A percentile compares a stretch with the other conserved stretches of the same genome.
phyloP scores from a whole-genome alignment of 441 rosid genomes.

The Syzygium syzygioides region DNA sequence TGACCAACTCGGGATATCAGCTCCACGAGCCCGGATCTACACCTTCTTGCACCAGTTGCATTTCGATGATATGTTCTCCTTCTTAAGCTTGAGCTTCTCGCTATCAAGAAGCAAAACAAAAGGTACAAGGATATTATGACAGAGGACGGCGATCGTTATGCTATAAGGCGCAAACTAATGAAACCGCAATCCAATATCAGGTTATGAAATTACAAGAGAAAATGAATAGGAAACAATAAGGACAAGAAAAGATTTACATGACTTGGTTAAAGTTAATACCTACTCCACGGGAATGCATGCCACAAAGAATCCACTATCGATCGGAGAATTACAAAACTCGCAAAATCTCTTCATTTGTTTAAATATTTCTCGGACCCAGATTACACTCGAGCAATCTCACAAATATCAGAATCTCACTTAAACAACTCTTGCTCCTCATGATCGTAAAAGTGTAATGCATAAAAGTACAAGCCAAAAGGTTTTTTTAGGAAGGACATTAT shows the following conservation, averaged over 20 bases:
- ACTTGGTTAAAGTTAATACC: not conserved
- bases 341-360: too few species aligned
- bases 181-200: not conserved
- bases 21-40: not conserved
- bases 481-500: too few species aligned
- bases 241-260: not conserved
- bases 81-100: not conserved
- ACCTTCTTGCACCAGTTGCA: not conserved
- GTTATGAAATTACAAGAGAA: not conserved
- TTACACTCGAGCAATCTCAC: too few species aligned
- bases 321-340: rapidly evolving
- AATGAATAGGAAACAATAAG: not conserved
- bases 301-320: rapidly evolving
- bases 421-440: too few species aligned
- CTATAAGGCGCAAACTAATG: not conserved
- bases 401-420: too few species aligned
- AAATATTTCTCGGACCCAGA: too few species aligned
- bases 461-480: too few species aligned
- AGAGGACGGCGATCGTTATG: not conserved
- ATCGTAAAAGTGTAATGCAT: too few species aligned
- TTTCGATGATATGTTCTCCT: not conserved
- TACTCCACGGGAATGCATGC: not conserved
- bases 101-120: not conserved
- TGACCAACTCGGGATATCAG: not conserved
- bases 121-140: rapidly evolving